Evolutionary conservation across 2,329 filamentous ascomycete genomes (phyloP), one percentile per base, ranked within the genome.

Genomic region (Xenoacremonium recifei): DNA sequence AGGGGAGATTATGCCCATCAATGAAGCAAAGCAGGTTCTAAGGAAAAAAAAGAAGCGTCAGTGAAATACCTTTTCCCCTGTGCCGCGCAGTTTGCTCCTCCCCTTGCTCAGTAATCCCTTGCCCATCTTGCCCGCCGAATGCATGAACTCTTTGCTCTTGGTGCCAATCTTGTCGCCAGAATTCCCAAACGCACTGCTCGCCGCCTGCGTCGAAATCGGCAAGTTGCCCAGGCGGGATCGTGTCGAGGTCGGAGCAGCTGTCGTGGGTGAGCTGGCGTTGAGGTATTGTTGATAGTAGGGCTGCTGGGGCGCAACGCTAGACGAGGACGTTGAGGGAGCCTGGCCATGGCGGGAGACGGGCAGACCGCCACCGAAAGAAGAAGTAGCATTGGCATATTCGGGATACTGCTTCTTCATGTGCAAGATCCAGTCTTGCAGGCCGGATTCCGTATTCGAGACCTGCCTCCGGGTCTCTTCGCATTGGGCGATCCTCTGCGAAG

Each of bases 31-130:
- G 36, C 56, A 55, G 53, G 54, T 54, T 51, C 54, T 58, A 58
- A n/a, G n/a, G n/a, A n/a, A n/a, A 44, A 59, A 61, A 53, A 66
- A 61, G 59, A 60, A 65, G 56, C 54, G 62, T 79, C 73, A 85
- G 71, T 82, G 78, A 83, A 89, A 89, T 87, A 91, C 87, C 88
- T 95, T 95, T 68, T 93, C 88, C 61, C 83, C 81, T 50, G 79
- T 79, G 62, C 76, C 79, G 49, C 77, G 73, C 64, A 96, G 82
- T 67, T 89, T 92, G 69, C 80, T 92, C 70, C 87, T 92, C 54
- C 91, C 89, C 70, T 95, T 95, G 52, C 87, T 89, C 64, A 96
- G 84, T 50, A 96, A 68, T 39, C 91, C 92, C 71, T 96, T 96
- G 36, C 91, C 90, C 44, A 89, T 89, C 62, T 89, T 90, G 39